Conservation (phyloP, 768 basidiomycete genomes). For the Piloderma croceum region DNA sequence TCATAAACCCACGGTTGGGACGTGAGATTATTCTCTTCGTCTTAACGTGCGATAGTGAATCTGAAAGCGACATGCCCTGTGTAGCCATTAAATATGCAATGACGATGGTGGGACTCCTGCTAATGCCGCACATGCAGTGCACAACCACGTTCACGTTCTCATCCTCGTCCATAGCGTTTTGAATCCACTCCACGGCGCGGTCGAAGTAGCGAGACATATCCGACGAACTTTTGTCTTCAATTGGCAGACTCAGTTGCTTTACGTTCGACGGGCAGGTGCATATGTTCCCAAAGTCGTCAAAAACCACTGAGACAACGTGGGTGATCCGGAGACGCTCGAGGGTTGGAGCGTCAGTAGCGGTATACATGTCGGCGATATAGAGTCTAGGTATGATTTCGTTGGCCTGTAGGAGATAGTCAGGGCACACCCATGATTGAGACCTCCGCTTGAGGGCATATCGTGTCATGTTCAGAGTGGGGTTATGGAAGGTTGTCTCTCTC, state of each 20-base stretch:
- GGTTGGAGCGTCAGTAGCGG: slow-evolving; percentile 27
- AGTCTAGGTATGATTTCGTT: slow-evolving; percentile 25
- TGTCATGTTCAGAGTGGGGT: no score
- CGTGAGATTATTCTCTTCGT: slow-evolving; percentile 18
- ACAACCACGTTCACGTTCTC: slow-evolving; percentile 54
- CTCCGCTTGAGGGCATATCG: no score
- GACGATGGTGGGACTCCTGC: slow-evolving; percentile 58
- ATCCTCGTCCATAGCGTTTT: slow-evolving; percentile 42
- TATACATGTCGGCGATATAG: slow-evolving; percentile 20
- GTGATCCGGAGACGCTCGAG: slow-evolving; percentile 39
- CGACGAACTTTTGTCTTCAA: slow-evolving; percentile 10
- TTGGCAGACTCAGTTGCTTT: slow-evolving; percentile 7
- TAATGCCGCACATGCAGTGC: slow-evolving; percentile 72
- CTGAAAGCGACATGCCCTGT: slow-evolving; percentile 17
- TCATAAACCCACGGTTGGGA: slow-evolving; percentile 29
- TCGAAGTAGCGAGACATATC: slow-evolving; percentile 60
- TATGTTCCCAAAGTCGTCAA: slow-evolving; percentile 42
- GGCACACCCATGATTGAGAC: no score
- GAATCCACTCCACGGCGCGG: slow-evolving; percentile 54
- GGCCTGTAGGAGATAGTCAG: slow-evolving; percentile 19
- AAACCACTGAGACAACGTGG: slow-evolving; percentile 55
- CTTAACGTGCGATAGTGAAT: slow-evolving; percentile 20
- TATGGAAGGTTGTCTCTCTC: no score
- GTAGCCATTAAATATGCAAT: slow-evolving; percentile 47
- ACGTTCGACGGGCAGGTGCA: slow-evolving; percentile 34